Evolutionary conservation across 768 basidiomycete genomes (phyloP), one percentile per base, ranked within the genome.

Genomic region (Xanthoconium stramineum): DNA sequence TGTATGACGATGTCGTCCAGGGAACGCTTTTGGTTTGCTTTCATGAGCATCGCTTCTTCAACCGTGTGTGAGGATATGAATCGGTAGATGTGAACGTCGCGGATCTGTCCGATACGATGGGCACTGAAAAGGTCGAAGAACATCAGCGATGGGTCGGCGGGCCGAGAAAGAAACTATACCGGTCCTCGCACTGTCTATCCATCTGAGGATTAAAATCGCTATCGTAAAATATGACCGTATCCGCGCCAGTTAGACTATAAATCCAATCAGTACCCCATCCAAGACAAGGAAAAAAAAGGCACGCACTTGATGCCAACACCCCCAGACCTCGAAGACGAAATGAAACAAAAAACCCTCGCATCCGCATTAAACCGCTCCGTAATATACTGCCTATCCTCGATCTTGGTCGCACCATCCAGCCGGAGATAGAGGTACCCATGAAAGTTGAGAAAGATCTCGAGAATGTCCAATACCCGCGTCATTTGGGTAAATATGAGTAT

Each of bases 191-290:
- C 68, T 99, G 96, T 44, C 89, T 79, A 70, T 99, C 96, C 91
- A 96, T 97, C 69, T 97, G 95, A 1, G 95, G 95, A 64, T 93
- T 94, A 78, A 96, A 97, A 70, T 97, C 94, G 57, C 91, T 92
- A 67, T 98, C 96, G 66, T 96, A 98, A 71, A 99, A 95, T 52
- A 99, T 83, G 64, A 99, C 96, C 0, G 97, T 98, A 66, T 96
- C 94, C 19, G 94, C 94, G 17, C 90, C 90, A 7, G 88, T 89
- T 59, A 90, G 67, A 71, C 92, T 87, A 71, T 50, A 50, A 33
- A 28, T 14, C 15, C 32, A 5, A 51, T 69, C 49, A 55, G 62
- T 63, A 62, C 55, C 60, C 57, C 47, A 53, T 32, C 65, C 14
- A 52, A 67, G 19, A 3, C 0, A 20, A 52, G 52, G 61, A 59